Conservation (phyloP, 1,284 basidiomycete species). For the Inonotus obliquus region DNA sequence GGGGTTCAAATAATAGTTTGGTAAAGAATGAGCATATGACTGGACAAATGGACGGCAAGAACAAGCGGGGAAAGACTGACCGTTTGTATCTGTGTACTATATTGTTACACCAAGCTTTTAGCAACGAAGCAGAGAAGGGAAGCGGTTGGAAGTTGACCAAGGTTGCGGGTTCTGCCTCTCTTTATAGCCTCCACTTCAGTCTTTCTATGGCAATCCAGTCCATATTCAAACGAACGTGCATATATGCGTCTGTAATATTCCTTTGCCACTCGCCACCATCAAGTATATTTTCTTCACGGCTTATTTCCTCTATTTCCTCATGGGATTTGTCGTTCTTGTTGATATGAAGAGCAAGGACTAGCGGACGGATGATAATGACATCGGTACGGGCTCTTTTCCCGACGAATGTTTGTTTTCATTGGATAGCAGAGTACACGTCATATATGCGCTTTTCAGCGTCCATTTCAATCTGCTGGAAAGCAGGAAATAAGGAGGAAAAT, state of each 20-base stretch:
- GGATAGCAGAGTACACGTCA: not conserved
- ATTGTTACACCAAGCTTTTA: not conserved
- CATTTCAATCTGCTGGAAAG: not conserved
- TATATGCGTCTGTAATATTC: not conserved
- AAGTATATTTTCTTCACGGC: not conserved
- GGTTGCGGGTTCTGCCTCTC: too few species aligned
- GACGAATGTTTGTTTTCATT: not conserved
- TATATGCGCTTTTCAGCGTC: not conserved
- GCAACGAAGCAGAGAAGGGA: not conserved
- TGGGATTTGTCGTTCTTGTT: not conserved
- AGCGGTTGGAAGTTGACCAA: too few species aligned
- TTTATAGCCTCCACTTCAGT: not conserved
- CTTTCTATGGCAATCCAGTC: not conserved
- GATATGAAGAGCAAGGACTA: too few species aligned
- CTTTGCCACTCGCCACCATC: slow-evolving; percentile 1
- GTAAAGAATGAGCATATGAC: slow-evolving; percentile 5
- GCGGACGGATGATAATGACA: too few species aligned
- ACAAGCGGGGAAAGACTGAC: slow-evolving; percentile 4
- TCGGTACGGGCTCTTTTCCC: not conserved
- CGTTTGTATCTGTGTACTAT: not conserved
- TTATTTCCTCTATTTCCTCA: not conserved
- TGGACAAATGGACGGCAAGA: not conserved
- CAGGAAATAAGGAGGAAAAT: not conserved
- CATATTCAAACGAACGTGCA: not conserved
- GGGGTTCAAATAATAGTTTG: not conserved